Percentiles rank a stretch among this genome's conserved stretches.
Evolutionary conservation across 257 asterid species (phyloP).

Genomic region (Ajuga chamaepitys): DNA sequence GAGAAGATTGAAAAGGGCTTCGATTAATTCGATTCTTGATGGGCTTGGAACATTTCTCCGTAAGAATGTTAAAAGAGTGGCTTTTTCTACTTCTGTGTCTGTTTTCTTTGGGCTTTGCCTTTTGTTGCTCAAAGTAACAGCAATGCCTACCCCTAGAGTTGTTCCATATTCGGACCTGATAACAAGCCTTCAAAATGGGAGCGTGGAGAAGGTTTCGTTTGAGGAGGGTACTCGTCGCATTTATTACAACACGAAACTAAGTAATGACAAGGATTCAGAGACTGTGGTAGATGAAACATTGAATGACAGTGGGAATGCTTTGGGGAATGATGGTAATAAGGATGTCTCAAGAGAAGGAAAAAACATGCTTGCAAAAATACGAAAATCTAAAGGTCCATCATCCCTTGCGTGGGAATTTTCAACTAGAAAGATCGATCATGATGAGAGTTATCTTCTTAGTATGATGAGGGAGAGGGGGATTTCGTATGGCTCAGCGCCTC

Average conservation of each 20-base stretch:
- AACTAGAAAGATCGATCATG: slow-evolving; percentile 87
- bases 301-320: slow-evolving; percentile 13
- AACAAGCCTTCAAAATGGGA: slow-evolving; percentile 55
- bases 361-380: slow-evolving; percentile 22
- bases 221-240: slow-evolving; percentile 92
- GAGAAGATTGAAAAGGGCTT: slow-evolving; percentile 44
- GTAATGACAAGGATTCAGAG: slow-evolving; percentile 16
- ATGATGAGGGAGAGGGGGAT: slow-evolving; percentile 81
- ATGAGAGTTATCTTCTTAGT: slow-evolving; percentile 79
- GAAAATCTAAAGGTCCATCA: slow-evolving; percentile 25
- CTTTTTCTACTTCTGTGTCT: slow-evolving; percentile 52
- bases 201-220: slow-evolving; percentile 64
- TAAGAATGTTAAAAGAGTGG: slow-evolving; percentile 51
- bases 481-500: slow-evolving; percentile 82
- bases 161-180: slow-evolving; percentile 83
- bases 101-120: slow-evolving; percentile 69
- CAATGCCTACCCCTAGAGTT: slow-evolving; percentile 56
- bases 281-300: slow-evolving; percentile 12
- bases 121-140: slow-evolving; percentile 67
- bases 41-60: slow-evolving; percentile 46
- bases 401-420: slow-evolving; percentile 67
- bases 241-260: slow-evolving; percentile 43
- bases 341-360: slow-evolving; percentile 18
- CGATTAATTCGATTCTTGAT: slow-evolving; percentile 41
- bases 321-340: slow-evolving; percentile 13